Evolutionary conservation across 495 filamentous ascomycete genomes (phyloP).

Genomic region (Pyrenula aspistea): DNA sequence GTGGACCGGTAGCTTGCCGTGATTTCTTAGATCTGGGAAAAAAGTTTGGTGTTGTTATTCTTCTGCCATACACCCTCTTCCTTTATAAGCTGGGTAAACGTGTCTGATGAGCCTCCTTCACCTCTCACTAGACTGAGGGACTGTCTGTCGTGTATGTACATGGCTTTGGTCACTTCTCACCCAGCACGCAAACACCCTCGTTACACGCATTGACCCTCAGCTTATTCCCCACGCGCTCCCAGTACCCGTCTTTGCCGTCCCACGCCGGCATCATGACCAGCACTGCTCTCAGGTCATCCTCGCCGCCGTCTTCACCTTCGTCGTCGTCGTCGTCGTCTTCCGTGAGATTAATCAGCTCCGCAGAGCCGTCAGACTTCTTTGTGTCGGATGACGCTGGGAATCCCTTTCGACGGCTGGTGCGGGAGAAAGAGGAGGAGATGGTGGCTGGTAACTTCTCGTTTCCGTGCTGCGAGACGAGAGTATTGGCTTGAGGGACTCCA

Average conservation of each 20-base stretch:
- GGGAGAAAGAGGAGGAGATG: not conserved
- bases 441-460: not conserved
- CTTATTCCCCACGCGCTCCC: not conserved
- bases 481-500: no score
- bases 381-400: not conserved
- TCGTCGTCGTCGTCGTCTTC: not conserved
- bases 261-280: not conserved
- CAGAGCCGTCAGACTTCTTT: not conserved
- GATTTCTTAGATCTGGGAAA: no score
- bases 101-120: no score
- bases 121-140: no score
- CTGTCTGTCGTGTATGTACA: no score
- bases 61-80: no score
- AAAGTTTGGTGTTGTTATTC: no score
- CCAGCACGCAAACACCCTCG: not conserved
- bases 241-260: not conserved
- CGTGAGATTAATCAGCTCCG: not conserved
- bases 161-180: no score
- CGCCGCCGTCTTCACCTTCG: not conserved
- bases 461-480: no score
- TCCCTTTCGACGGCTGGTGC: not conserved
- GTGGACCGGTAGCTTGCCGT: no score
- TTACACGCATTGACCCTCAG: not conserved
- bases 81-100: no score
- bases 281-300: not conserved